Evolutionary conservation across 352 stramenopile species (phyloP).

Genomic region (Globisporangium apiculatum): DNA sequence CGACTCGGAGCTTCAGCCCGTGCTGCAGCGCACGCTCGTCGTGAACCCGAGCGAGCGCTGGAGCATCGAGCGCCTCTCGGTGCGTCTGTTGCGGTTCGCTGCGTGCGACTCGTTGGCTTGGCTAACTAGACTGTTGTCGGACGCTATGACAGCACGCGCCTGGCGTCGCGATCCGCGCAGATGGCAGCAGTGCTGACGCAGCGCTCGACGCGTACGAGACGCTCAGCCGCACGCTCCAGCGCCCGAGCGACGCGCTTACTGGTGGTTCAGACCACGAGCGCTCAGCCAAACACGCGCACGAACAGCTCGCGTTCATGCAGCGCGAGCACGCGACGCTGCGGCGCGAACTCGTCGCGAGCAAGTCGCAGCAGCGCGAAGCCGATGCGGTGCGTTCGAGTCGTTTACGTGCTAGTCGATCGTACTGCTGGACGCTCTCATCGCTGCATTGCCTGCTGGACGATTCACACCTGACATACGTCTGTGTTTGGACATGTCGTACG

Average conservation of each 20-base stretch:
- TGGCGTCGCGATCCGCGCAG: conserved; percentile 1
- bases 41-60: conserved; percentile 42
- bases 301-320: conserved; percentile 58
- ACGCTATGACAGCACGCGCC: conserved; percentile 1
- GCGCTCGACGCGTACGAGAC: not conserved
- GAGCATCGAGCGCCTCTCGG: conserved; percentile 38
- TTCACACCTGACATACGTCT: no score
- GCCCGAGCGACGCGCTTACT: conserved; percentile 20
- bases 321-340: conserved; percentile 47
- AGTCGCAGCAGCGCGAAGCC: conserved; percentile 35
- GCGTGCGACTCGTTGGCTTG: no score
- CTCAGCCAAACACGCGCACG: conserved; percentile 38
- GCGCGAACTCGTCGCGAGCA: conserved; percentile 35
- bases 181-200: not conserved
- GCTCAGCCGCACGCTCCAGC: conserved; percentile 19
- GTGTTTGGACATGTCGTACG: no score
- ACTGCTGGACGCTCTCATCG: no score
- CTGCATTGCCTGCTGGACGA: no score
- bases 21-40: conserved; percentile 39
- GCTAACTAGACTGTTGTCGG: no score
- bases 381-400: conserved; percentile 24
- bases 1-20: conserved; percentile 20
- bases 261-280: conserved; percentile 24
- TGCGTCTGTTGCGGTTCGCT: conserved; percentile 5
- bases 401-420: not conserved